These are phyloP conservation scores for Cyclocybe aegerita DNA, from an alignment of 768 basidiomycete species.

Conservation along the genomic window DNA sequence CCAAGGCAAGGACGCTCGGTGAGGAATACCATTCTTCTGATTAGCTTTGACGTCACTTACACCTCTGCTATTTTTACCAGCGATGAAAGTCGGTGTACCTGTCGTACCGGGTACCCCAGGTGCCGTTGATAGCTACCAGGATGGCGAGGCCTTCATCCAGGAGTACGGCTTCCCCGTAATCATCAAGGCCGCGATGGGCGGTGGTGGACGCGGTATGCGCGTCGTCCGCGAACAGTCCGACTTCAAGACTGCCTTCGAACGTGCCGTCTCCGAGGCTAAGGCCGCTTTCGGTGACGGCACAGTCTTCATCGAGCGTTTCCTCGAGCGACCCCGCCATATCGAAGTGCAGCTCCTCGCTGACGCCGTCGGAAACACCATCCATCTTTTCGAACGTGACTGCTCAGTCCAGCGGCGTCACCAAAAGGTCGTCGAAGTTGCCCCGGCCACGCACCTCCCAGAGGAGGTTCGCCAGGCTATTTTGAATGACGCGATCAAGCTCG, in stretches of 20 bases:
- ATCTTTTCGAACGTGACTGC: constrained; percentile 98
- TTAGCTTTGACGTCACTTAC: constrained; percentile 5
- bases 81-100: constrained; percentile 89
- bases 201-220: constrained; percentile 98
- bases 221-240: constrained; percentile 93
- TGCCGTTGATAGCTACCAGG: constrained; percentile 75
- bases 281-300: constrained; percentile 98
- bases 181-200: constrained; percentile 99
- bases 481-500: constrained; percentile 89
- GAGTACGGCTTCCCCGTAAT: constrained; percentile 99
- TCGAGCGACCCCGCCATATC: constrained; percentile 96
- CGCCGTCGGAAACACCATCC: constrained; percentile 89
- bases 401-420: constrained; percentile 98
- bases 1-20: constrained; percentile 92
- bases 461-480: constrained; percentile 88
- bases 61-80: constrained; percentile 32
- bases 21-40: constrained; percentile 16
- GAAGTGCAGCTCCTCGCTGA: constrained; percentile 97
- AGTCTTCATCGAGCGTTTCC: constrained; percentile 97
- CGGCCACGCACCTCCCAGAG: constrained; percentile 91
- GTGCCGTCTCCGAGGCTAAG: constrained; percentile 93
- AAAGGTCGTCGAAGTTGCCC: constrained; percentile 98
- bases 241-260: constrained; percentile 86
- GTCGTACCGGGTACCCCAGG: constrained; percentile 99
- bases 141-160: constrained; percentile 87